Evolutionary conservation across 139 green algal genomes (phyloP), one percentile per base, ranked within the genome.

Genomic region (Micromonas commoda): DNA sequence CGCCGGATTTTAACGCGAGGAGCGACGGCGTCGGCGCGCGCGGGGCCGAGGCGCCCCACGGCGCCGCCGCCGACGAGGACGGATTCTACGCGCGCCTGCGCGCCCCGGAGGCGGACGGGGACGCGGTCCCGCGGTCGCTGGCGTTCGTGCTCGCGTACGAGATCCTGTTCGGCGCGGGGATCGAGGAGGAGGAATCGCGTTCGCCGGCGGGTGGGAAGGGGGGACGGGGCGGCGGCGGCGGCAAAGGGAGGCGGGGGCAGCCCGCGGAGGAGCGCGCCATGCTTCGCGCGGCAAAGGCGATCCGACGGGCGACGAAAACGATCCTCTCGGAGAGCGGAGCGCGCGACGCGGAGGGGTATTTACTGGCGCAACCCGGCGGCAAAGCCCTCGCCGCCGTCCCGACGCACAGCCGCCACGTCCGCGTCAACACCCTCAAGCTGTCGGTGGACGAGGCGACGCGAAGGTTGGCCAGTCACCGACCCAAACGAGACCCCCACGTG

Each of bases 341-440:
- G 54, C 54, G 54, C n/a, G 54, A 65, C 28, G 63, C 24, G 63
- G 28, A 39, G 63, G 63, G 20, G 5, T 70, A 39, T 32, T 16
- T 70, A 1, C 28, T 83, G 77, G 31, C 73, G 85, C 68, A 54
- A 85, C 77, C 74, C 81, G n/a, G 32, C 29, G 21, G 24, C 68
- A 26, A 34, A 6, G 20, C 51, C 66, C 20, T 73, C 26, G 66
- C 28, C 28, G 26, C 28, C 66, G 66, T 51, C 20, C 6, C 34
- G 29, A 73, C 29, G n/a, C 85, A 86, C 80, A 82, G 85, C 0
- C 82, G 89, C 35, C 83, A 71, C 52, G 86, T 82, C 23, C 82
- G 92, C 13, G 91, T 96, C 34, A 96, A 96, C 85, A 85, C 77
- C 21, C 83, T 96, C 2, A 90, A 89, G 60, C 81, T 83, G 34